Evolutionary conservation across 2,329 filamentous ascomycete genomes (phyloP).

Genomic region (Dendryphion nanum): DNA sequence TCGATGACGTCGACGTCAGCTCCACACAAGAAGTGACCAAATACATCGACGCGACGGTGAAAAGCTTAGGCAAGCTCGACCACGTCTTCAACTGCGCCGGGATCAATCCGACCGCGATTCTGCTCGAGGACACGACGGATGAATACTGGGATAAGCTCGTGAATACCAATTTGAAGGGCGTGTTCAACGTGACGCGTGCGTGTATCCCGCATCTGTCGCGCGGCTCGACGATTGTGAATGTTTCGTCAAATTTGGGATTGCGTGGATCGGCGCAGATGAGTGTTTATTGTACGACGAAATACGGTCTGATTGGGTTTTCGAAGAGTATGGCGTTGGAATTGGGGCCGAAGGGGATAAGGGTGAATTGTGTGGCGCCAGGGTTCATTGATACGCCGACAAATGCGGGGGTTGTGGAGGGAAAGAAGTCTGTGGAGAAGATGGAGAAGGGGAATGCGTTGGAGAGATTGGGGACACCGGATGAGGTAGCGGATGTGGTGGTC

Average conservation of each 20-base stretch:
- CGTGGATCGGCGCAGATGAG: conserved; percentile 23
- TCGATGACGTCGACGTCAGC: conserved; percentile 47
- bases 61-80: conserved; percentile 36
- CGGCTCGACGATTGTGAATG: conserved; percentile 28
- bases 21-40: conserved; percentile 43
- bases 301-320: conserved; percentile 33
- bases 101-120: conserved; percentile 47
- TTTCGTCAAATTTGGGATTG: conserved; percentile 24
- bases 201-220: conserved; percentile 36
- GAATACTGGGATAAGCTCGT: conserved; percentile 50
- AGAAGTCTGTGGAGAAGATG: conserved; percentile 44
- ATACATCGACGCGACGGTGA: conserved; percentile 40
- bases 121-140: conserved; percentile 43
- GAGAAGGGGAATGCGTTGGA: conserved; percentile 41
- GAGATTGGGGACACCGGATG: conserved; percentile 45
- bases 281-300: conserved; percentile 37
- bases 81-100: conserved; percentile 49
- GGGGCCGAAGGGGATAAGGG: conserved; percentile 28
- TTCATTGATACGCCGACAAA: conserved; percentile 51
- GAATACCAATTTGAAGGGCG: conserved; percentile 46
- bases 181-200: conserved; percentile 46
- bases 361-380: conserved; percentile 36
- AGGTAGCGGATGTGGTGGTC: conserved; percentile 51
- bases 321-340: conserved; percentile 34
- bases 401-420: conserved; percentile 50